phyloP scores from a whole-genome alignment of 352 stramenopile genomes.

The Aphanomyces cochlioides region DNA sequence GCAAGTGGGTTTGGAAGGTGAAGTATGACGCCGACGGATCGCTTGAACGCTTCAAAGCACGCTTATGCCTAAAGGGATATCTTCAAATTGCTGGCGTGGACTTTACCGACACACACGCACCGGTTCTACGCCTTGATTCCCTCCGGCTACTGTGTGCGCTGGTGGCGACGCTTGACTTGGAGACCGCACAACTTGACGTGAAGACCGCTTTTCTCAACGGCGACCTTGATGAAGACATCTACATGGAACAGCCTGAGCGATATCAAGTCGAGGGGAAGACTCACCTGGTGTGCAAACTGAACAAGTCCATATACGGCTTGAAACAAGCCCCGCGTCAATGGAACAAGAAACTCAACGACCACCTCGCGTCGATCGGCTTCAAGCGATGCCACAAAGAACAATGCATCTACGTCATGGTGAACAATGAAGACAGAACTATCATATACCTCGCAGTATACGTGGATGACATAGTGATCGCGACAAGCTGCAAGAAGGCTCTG shows the following conservation, averaged over 20 bases:
- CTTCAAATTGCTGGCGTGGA: conserved; percentile 34
- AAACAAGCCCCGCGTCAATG: conserved; percentile 40
- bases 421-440: background rate
- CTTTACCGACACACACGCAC: conserved; percentile 26
- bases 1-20: conserved; percentile 32
- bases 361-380: conserved; percentile 15
- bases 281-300: conserved; percentile 23
- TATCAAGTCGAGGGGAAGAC: conserved; percentile 27
- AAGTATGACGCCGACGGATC: conserved; percentile 31
- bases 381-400: conserved; percentile 15
- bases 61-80: conserved; percentile 33
- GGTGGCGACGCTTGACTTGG: conserved; percentile 25
- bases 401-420: background rate
- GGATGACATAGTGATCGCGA: background rate
- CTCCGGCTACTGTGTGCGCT: conserved; percentile 32
- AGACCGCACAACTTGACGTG: conserved; percentile 35
- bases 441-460: background rate
- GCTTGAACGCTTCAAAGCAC: conserved; percentile 34
- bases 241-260: conserved; percentile 8
- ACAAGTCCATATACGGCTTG: conserved; percentile 37
- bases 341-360: conserved; percentile 32
- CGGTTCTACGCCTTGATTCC: conserved; percentile 4
- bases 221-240: background rate
- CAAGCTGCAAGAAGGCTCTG: background rate
- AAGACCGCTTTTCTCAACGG: conserved; percentile 43